These are phyloP conservation scores for Dipodascopsis tothii DNA, from an alignment of 805 yeast species.

Conservation along the genomic window DNA sequence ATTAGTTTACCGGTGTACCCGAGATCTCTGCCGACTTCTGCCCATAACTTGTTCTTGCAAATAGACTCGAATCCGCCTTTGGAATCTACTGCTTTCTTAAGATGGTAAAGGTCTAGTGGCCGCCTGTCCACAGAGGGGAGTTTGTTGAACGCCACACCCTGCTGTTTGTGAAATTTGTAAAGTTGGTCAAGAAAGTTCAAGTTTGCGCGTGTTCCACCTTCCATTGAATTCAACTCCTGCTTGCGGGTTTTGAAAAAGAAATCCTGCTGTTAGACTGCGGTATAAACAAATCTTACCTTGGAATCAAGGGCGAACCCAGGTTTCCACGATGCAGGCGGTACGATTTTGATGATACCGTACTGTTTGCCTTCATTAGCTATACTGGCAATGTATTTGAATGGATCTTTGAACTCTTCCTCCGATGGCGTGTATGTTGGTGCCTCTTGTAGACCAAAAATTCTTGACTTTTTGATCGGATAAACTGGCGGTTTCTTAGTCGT, in stretches of 20 bases:
- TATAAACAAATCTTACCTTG: conserved; percentile 20
- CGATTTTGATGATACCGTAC: conserved; percentile 70
- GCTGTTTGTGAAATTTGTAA: conserved; percentile 29
- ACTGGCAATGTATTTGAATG: conserved; percentile 56
- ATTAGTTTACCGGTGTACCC: conserved; percentile 68
- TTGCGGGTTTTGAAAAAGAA: conserved; percentile 32
- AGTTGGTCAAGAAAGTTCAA: conserved; percentile 32
- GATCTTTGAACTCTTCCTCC: conserved; percentile 51
- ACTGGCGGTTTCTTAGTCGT: not conserved
- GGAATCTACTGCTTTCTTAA: conserved; percentile 27
- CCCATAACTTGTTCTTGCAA: conserved; percentile 47
- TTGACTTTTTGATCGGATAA: not conserved
- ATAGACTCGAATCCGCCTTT: conserved; percentile 29
- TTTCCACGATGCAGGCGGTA: conserved; percentile 49
- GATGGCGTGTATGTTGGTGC: conserved; percentile 57
- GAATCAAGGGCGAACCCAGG: conserved; percentile 34
- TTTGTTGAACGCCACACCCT: conserved; percentile 20
- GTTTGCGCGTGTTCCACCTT: conserved; percentile 30
- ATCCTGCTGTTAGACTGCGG: conserved; percentile 2
- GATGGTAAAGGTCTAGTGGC: conserved; percentile 28
- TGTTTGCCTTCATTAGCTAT: conserved; percentile 44
- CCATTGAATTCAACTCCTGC: conserved; percentile 32
- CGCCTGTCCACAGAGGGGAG: conserved; percentile 27
- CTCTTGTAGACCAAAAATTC: conserved; percentile 34
- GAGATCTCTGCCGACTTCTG: conserved; percentile 71